Base-by-base conservation (phyloP, 2,329 filamentous ascomycete genomes). In the Pochonia chlamydosporia region DNA sequence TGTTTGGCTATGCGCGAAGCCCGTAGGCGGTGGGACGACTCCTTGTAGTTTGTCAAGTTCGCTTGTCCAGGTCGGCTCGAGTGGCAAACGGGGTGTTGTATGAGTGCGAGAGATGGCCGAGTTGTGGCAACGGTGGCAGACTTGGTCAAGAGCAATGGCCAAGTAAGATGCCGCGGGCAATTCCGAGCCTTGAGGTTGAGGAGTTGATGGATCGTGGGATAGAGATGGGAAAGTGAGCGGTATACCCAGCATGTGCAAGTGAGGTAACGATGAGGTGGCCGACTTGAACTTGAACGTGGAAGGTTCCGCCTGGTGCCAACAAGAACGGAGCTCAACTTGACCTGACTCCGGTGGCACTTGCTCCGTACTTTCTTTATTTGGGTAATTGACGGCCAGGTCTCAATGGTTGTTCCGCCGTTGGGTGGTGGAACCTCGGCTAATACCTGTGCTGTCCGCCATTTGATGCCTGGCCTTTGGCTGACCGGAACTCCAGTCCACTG, bases 371-470 rank as follows among this genome's bases (percentile, higher is more conserved):
- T n/a, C n/a, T n/a, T n/a, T n/a, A n/a, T n/a, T n/a, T n/a, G n/a
- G n/a, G n/a, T n/a, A n/a, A n/a, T n/a, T n/a, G n/a, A n/a, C n/a
- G n/a, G n/a, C n/a, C n/a, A n/a, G n/a, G n/a, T n/a, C n/a, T n/a
- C n/a, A n/a, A n/a, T n/a, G n/a, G n/a, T n/a, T n/a, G n/a, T n/a
- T n/a, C n/a, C n/a, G 30, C 16, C 14, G 30, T n/a, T 3, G 6
- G 26, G 46, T 54, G 60, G 60, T 44, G 55, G 57, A 64, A 63
- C 60, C 54, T 64, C 63, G 62, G 63, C 47, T 65, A 64, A 64
- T 59, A 46, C 24, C 30, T 30, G 25, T 8, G 37, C n/a, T n/a
- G n/a, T n/a, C n/a, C n/a, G n/a, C n/a, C n/a, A n/a, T n/a, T n/a
- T n/a, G n/a, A n/a, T n/a, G n/a, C n/a, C n/a, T n/a, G n/a, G n/a